phyloP scores from a whole-genome alignment of 2,329 filamentous ascomycete species.

The Beauveria caledonica region DNA sequence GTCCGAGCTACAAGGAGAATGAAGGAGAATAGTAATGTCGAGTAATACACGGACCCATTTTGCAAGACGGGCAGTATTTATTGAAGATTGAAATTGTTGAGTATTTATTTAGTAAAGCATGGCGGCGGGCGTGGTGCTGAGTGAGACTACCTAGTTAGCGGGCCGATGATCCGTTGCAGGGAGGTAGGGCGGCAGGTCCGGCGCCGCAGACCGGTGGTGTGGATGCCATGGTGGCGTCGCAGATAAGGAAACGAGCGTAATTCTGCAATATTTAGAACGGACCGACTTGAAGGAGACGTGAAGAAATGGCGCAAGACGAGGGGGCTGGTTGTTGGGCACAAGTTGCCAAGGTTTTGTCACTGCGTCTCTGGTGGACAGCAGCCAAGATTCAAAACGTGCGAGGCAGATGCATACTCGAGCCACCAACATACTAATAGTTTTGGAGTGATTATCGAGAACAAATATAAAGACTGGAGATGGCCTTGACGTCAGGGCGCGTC shows the following conservation, averaged over 20 bases:
- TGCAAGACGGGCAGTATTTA: not conserved
- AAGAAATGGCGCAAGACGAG: constrained; percentile 2
- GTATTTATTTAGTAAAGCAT: not conserved
- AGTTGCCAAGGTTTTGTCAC: too few species aligned
- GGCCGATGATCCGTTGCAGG: constrained; percentile 9
- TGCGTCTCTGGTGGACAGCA: too few species aligned
- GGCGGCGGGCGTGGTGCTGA: not conserved
- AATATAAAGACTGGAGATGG: not conserved
- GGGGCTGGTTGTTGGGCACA: not conserved
- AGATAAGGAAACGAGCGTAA: not conserved
- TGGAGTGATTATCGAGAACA: not conserved
- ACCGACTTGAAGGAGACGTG: not conserved
- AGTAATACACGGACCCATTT: not conserved
- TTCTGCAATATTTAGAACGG: not conserved
- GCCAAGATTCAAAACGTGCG: too few species aligned
- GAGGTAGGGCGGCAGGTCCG: not conserved
- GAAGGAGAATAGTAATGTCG: not conserved
- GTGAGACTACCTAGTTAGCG: constrained; percentile 6
- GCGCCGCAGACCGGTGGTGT: constrained; percentile 1
- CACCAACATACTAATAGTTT: too few species aligned
- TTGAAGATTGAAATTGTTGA: not conserved
- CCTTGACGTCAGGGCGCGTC: not conserved
- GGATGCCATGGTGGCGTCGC: not conserved
- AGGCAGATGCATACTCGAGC: too few species aligned
- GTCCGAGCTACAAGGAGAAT: not conserved